Percentiles rank a stretch among this genome's conserved stretches.
phyloP scores from a whole-genome alignment of 106 monocot species.

The Acanthochlamys bracteata region DNA sequence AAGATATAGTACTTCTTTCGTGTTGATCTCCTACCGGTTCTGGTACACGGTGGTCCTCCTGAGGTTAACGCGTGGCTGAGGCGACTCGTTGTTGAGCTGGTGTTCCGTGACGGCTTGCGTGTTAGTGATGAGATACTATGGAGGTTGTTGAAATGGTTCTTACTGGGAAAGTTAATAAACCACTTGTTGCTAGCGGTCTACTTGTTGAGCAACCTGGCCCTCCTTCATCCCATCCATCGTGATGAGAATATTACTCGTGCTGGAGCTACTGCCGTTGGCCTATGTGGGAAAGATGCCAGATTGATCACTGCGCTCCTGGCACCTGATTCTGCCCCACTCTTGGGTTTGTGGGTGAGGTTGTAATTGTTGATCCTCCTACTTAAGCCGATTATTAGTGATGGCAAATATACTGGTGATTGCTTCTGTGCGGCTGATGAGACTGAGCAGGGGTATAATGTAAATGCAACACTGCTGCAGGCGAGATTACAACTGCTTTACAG shows the following conservation, averaged over 20 bases:
- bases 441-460: constrained; percentile 80
- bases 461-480: constrained; percentile 82
- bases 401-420: constrained; percentile 89
- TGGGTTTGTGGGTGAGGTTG: constrained; percentile 88
- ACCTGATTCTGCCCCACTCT: constrained; percentile 47
- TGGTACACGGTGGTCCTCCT: constrained; percentile 89
- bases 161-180: constrained; percentile 86
- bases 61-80: constrained; percentile 82
- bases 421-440: constrained; percentile 59
- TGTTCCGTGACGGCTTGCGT: constrained; percentile 81
- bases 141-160: constrained; percentile 99
- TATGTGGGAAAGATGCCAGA: constrained; percentile 76
- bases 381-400: constrained; percentile 33
- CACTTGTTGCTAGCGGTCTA: constrained; percentile 80
- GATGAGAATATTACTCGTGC: constrained; percentile 61
- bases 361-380: constrained; percentile 59
- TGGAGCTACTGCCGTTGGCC: constrained; percentile 78
- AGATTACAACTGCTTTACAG: constrained; percentile 78
- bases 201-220: no score
- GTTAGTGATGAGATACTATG: constrained; percentile 90
- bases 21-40: constrained; percentile 77
- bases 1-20: constrained; percentile 85
- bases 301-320: constrained; percentile 71
- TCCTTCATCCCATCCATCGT: no score
- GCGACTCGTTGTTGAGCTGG: constrained; percentile 54